Percentiles rank a stretch among this genome's conserved stretches.
Conservation (phyloP, 2,329 filamentous ascomycete genomes). For the Colletotrichum zoysiae region DNA sequence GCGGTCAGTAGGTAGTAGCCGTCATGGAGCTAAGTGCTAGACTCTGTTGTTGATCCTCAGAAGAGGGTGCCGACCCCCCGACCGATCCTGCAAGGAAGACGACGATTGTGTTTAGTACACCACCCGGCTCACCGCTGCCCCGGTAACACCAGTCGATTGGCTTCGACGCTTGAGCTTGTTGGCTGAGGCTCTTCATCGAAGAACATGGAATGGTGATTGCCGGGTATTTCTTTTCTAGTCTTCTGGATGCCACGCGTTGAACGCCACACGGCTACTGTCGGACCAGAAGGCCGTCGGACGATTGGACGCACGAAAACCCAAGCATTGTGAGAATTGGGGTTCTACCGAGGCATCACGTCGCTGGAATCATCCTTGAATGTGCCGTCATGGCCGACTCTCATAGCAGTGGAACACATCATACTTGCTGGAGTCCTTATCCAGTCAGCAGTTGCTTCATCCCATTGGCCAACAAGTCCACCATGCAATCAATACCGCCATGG, state of each 20-base stretch:
- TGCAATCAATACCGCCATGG: too few relatives aligned
- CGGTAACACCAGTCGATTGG: not conserved
- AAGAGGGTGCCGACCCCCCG: not conserved
- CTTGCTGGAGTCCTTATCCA: slow-evolving; percentile 45
- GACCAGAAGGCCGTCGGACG: not conserved
- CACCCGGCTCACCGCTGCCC: slow-evolving; percentile 1
- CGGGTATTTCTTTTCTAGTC: not conserved
- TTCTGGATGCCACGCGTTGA: not conserved
- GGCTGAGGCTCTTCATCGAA: not conserved
- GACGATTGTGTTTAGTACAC: slow-evolving; percentile 4
- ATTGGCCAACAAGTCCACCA: too few relatives aligned
- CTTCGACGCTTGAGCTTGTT: not conserved
- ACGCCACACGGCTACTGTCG: not conserved
- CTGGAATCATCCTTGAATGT: too few relatives aligned
- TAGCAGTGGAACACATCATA: slow-evolving; percentile 42
- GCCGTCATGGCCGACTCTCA: not conserved
- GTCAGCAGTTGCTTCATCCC: too few relatives aligned
- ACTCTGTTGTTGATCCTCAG: not conserved
- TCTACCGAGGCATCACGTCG: not conserved
- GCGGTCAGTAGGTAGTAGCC: not conserved
- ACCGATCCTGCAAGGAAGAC: slow-evolving; percentile 1
- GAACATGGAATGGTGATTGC: not conserved
- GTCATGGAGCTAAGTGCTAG: not conserved
- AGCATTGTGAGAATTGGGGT: not conserved
- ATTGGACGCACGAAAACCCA: not conserved